phyloP scores from a whole-genome alignment of 2,329 filamentous ascomycete genomes.

The Cercospora canescens region DNA sequence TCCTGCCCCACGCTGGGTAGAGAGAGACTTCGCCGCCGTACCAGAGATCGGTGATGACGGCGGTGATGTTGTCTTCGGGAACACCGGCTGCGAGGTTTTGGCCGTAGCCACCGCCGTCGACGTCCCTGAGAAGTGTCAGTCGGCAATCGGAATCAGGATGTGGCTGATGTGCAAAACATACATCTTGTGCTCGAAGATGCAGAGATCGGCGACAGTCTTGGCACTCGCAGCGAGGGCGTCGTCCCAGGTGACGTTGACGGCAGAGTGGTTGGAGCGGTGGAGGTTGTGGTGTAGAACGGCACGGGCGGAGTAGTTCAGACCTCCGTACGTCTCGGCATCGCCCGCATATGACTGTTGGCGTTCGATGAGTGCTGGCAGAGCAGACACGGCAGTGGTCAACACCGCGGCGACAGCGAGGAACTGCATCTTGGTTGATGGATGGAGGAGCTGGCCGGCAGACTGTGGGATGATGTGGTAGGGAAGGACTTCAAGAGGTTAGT shows the following conservation, averaged over 20 bases:
- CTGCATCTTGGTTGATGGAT: neutral
- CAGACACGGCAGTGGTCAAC: conserved; percentile 1
- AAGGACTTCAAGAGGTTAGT: neutral
- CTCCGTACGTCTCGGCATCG: neutral
- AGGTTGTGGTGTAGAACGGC: conserved; percentile 20
- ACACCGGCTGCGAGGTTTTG: conserved; percentile 84
- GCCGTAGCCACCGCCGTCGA: conserved; percentile 67
- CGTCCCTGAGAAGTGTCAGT: neutral
- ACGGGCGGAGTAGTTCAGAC: conserved; percentile 4
- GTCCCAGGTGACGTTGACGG: conserved; percentile 63
- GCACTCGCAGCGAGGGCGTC: conserved; percentile 65
- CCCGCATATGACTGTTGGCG: neutral
- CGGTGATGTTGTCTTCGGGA: conserved; percentile 56
- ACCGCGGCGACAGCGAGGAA: conserved; percentile 6
- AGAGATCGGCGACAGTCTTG: conserved; percentile 60
- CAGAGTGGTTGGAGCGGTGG: conserved; percentile 21
- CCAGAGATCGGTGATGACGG: conserved; percentile 76
- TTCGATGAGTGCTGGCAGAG: conserved; percentile 1
- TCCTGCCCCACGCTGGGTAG: conserved; percentile 42
- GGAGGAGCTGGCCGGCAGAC: neutral
- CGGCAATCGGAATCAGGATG: neutral
- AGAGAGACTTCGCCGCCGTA: conserved; percentile 75
- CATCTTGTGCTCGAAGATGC: conserved; percentile 74
- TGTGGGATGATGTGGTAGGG: neutral
- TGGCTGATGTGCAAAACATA: conserved; percentile 41